Conservation (phyloP, 2,329 filamentous ascomycete species). For the Mycosphaerella arachidis region DNA sequence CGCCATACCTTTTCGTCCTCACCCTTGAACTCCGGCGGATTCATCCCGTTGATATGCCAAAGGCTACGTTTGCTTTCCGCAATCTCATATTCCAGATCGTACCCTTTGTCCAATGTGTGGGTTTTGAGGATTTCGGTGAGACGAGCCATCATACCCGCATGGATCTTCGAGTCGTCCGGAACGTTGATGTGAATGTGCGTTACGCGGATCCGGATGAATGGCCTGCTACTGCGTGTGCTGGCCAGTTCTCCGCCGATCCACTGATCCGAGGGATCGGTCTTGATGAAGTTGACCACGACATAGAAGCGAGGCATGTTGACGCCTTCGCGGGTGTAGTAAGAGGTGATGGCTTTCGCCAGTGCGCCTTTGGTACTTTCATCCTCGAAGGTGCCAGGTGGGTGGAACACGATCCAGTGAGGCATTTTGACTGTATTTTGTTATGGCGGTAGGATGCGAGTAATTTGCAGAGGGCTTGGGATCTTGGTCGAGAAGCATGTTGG, state of each 20-base stretch:
- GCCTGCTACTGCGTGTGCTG: constrained; percentile 19
- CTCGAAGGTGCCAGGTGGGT: constrained; percentile 34
- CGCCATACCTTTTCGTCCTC: constrained; percentile 30
- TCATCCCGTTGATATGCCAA: constrained; percentile 42
- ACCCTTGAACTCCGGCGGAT: constrained; percentile 23
- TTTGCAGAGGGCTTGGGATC: too few relatives aligned
- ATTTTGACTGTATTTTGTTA: constrained; percentile 24
- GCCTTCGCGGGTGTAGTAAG: constrained; percentile 35
- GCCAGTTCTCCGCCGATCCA: constrained; percentile 32
- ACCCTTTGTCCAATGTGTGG: constrained; percentile 39
- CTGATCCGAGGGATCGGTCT: constrained; percentile 23
- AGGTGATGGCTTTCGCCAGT: constrained; percentile 37
- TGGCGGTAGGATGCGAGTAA: too few relatives aligned
- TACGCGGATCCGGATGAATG: constrained; percentile 38
- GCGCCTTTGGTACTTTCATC: constrained; percentile 27
- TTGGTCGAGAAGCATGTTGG: too few relatives aligned
- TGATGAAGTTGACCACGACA: constrained; percentile 41
- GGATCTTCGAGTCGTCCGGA: constrained; percentile 10
- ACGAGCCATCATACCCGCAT: constrained; percentile 17
- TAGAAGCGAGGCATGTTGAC: constrained; percentile 42
- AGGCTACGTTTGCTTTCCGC: constrained; percentile 41
- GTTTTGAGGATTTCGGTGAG: constrained; percentile 38
- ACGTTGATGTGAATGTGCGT: constrained; percentile 33
- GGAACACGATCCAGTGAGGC: constrained; percentile 45
- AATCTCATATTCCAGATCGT: constrained; percentile 44